Percentiles rank a stretch among this genome's conserved stretches.
Evolutionary conservation across 129 eudicot species (phyloP).

Genomic region (Dittrichia graveolens): DNA sequence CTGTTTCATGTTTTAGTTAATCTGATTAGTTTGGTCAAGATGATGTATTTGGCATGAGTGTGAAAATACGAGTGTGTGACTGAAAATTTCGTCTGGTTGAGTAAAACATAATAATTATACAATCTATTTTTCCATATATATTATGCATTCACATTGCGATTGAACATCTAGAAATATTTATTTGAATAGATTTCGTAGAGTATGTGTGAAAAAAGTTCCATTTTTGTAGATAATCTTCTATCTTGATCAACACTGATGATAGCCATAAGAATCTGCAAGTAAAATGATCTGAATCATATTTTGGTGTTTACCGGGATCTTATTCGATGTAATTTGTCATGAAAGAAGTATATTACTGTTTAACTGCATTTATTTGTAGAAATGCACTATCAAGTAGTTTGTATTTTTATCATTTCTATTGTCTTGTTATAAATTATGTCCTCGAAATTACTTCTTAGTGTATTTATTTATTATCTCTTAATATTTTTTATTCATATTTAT

Average conservation of each 20-base stretch:
- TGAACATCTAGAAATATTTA: neutral
- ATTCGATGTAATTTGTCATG: neutral
- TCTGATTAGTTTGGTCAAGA: neutral
- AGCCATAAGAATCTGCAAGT: neutral
- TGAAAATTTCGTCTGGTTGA: neutral
- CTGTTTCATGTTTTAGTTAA: neutral
- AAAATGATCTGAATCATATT: neutral
- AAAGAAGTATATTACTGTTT: neutral
- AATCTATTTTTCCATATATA: neutral
- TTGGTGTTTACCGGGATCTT: neutral
- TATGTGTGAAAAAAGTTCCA: neutral
- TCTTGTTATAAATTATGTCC: neutral
- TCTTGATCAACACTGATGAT: constrained; percentile 6
- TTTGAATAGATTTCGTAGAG: neutral
- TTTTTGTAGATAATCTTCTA: neutral
- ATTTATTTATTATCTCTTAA: neutral
- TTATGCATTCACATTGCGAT: neutral
- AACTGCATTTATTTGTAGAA: neutral
- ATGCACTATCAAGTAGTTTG: neutral
- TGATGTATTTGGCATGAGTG: constrained; percentile 4
- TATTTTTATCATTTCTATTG: neutral
- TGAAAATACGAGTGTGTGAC: neutral
- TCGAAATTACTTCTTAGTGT: constrained; percentile 6
- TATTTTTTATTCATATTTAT: neutral
- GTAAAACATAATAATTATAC: neutral